Conservation (phyloP, 441 rosid genomes). For the Syzygium syzygioides region DNA sequence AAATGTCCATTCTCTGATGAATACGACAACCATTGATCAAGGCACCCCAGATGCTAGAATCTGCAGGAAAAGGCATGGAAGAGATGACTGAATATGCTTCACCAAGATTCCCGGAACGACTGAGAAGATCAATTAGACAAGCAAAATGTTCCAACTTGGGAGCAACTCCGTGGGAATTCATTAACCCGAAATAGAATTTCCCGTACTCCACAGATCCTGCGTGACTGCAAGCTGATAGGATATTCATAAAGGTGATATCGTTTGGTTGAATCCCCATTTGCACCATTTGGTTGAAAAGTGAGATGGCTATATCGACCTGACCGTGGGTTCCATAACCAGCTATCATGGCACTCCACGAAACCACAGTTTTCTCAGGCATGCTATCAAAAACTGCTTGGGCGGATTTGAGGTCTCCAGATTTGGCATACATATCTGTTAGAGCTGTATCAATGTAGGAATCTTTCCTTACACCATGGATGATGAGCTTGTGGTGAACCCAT, state of each 20-base stretch:
- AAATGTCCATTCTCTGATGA: slow-evolving; percentile 61
- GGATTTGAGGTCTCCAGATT: slow-evolving; percentile 71
- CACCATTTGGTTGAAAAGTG: slow-evolving; percentile 54
- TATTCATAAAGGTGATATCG: slow-evolving; percentile 71
- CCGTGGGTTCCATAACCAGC: slow-evolving; percentile 82
- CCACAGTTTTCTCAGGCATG: slow-evolving; percentile 53
- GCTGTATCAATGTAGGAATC: slow-evolving; percentile 67
- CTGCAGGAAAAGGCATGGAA: slow-evolving; percentile 53
- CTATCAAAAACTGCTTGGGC: slow-evolving; percentile 46
- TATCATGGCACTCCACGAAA: slow-evolving; percentile 86
- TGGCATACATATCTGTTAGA: slow-evolving; percentile 74
- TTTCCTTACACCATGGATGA: slow-evolving; percentile 29
- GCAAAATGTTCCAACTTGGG: slow-evolving; percentile 71
- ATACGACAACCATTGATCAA: slow-evolving; percentile 76
- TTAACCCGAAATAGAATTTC: slow-evolving; percentile 43
- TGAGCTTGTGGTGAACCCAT: slow-evolving; percentile 85
- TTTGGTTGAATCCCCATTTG: slow-evolving; percentile 57
- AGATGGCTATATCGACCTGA: slow-evolving; percentile 36
- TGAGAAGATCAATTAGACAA: slow-evolving; percentile 73
- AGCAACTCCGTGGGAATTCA: slow-evolving; percentile 46
- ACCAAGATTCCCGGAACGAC: slow-evolving; percentile 63
- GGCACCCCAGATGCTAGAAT: slow-evolving; percentile 65
- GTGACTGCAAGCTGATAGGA: slow-evolving; percentile 80
- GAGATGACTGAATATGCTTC: slow-evolving; percentile 54
- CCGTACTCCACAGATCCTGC: slow-evolving; percentile 65